A percentile compares a stretch with the other conserved stretches of the same genome.
These are phyloP conservation scores for Triticum turgidum DNA, from an alignment of 176 grass and related monocot genomes.

Conservation along the genomic window DNA sequence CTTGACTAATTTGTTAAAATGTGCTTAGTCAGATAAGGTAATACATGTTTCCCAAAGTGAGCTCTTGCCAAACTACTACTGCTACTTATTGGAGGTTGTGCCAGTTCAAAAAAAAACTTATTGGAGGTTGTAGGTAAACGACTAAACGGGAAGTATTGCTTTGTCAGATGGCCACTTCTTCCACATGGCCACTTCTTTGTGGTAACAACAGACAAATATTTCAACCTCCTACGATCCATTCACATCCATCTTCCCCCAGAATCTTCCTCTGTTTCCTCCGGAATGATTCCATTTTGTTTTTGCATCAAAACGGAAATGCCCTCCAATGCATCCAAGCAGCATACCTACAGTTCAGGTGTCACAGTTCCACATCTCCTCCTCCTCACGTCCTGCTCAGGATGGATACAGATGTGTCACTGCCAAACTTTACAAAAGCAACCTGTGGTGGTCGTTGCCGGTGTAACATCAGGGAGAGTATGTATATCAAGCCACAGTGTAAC, in stretches of 20 bases:
- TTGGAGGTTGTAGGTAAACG: slow-evolving; percentile 8
- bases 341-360: slow-evolving; percentile 4
- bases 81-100: not conserved
- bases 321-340: not conserved
- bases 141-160: no score
- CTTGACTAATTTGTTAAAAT: not conserved
- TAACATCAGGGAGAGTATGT: slow-evolving; percentile 12
- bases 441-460: not conserved
- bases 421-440: slow-evolving; percentile 23
- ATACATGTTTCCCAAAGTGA: not conserved
- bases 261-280: not conserved
- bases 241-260: not conserved
- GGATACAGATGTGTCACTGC: not conserved
- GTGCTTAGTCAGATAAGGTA: not conserved
- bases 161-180: not conserved
- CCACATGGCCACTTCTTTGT: not conserved
- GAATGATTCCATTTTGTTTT: not conserved
- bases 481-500: slow-evolving; percentile 24
- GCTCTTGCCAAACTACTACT: not conserved
- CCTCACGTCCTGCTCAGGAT: not conserved
- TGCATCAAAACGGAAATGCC: not conserved
- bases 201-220: not conserved
- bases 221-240: not conserved
- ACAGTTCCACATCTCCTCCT: not conserved
- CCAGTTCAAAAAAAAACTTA: not conserved